Evolutionary conservation across 1,284 basidiomycete species (phyloP), one percentile per base, ranked within the genome.

Genomic region (Trichosporon coremiiforme): DNA sequence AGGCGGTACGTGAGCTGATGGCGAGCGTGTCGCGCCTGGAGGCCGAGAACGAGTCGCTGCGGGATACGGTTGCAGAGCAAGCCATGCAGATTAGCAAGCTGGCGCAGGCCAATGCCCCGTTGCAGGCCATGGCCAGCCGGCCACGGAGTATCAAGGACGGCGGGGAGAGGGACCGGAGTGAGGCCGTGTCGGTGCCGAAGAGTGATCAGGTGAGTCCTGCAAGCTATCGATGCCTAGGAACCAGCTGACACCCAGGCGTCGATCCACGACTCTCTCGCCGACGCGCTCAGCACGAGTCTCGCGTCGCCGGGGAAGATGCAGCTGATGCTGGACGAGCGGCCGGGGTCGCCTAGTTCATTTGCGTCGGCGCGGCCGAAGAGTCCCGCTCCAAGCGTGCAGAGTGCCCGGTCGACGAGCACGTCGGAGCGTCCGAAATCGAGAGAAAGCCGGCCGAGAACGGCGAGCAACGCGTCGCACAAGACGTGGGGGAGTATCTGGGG

Each of bases 1-100:
- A 77, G 22, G 79, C 79, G 6, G 75, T 82, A n/a, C 71, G 76
- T 17, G 80, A 80, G 66, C 67, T 81, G 38, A 71, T 72, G 22
- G 81, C 80, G 63, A 69, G 70, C 1, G 71, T 79, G 4, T 74
- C 68, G 17, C 68, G 67, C 53, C 70, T 82, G 10, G 75, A 79
- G 65, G 67, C 70, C 25, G 80, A 82, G 76, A 82, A 82, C 66
- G 75, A 70, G 57, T 20, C 36, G 25, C 65, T 80, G 36, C 53
- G 73, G 29, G 62, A 60, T 36, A 65, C 70, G 5, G 29, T 62
- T 15, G 57, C 57, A 13, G 57, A 62, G 31, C 57, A 62, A 31
- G 57, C 45, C 29, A 15, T 31, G 29, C 57, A 62, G 57, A 53
- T 35, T 5, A 53, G 50, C 29, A 35, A 7, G 33, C 50, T 53